Evolutionary conservation across 176 grass and related monocot species (phyloP), one percentile per base, ranked within the genome.

Genomic region (Lolium perenne): DNA sequence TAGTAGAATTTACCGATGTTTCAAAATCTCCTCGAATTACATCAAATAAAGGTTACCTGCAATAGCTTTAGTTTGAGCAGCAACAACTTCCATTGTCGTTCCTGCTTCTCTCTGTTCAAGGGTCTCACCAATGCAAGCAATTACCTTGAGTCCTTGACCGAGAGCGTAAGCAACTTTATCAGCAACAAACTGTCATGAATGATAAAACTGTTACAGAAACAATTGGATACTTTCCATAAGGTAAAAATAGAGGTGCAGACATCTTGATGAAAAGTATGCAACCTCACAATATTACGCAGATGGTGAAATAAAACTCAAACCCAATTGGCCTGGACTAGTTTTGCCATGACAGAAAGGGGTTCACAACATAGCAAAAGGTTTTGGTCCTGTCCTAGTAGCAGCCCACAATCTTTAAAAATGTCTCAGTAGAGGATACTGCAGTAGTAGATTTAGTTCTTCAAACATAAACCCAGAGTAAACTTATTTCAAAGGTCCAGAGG

Each of bases 111-210:
- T 89, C 77, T 94, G 92, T 65, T 97, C 86, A 86, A 97, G 84
- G 16, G 92, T 97, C 85, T 97, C 95, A 82, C 95, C 92, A 68
- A 95, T 92, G 90, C 95, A 97, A 81, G 89, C 95, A 90, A 97
- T 97, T 70, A 97, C 95, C 79, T 91, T 97, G 70, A 97, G 41
- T 78, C 92, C 87, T 94, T 94, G 86, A 32, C 87, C 88, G 29
- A 97, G 92, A 87, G 95, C 85, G 49, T 97, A 97, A 26, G 67
- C 95, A 74, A 97, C 92, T 88, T 97, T 97, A 76, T 93, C 92
- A 50, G 88, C 88, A 67, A 97, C 89, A 25, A 95, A 93, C 95
- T 97, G 87, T 57, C 82, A 84, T 83, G 56, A 47, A 66, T 48
- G 9, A 86, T 79, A 51, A 16, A 51, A 66, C 16, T 20, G 50